Evolutionary conservation across 2,329 filamentous ascomycete species (phyloP).

Genomic region (Cladobotryum mycophilum): DNA sequence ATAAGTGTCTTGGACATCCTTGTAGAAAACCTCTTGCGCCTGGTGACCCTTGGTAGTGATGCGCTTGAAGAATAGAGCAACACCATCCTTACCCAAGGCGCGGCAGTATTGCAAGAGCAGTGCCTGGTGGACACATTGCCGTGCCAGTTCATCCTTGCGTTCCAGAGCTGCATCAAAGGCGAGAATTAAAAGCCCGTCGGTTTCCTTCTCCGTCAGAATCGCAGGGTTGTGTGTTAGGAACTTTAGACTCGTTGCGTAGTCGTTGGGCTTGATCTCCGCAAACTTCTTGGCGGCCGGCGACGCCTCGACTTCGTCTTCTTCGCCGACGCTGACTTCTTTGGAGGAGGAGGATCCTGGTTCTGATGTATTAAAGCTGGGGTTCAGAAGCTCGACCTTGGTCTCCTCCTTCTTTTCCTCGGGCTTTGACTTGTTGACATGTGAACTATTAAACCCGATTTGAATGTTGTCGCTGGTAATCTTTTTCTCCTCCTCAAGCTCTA

Average conservation of each 20-base stretch:
- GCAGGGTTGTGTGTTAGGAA: slow-evolving; percentile 75
- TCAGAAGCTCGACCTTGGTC: slow-evolving; percentile 65
- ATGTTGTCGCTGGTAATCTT: slow-evolving; percentile 94
- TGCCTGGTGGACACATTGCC: slow-evolving; percentile 88
- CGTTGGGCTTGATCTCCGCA: slow-evolving; percentile 65
- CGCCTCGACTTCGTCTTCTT: slow-evolving; percentile 69
- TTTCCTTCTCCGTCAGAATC: slow-evolving; percentile 77
- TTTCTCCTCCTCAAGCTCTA: slow-evolving; percentile 76
- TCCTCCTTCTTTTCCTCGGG: slow-evolving; percentile 41
- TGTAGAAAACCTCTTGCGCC: slow-evolving; percentile 82
- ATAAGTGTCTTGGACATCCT: slow-evolving; percentile 89
- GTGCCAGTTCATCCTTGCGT: slow-evolving; percentile 66
- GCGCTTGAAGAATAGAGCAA: slow-evolving; percentile 90
- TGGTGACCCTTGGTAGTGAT: slow-evolving; percentile 87
- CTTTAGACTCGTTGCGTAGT: slow-evolving; percentile 66
- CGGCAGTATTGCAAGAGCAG: slow-evolving; percentile 92
- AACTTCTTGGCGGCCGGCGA: slow-evolving; percentile 76
- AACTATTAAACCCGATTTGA: slow-evolving; percentile 85
- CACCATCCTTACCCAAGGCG: slow-evolving; percentile 79
- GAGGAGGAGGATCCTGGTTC: slow-evolving; percentile 2
- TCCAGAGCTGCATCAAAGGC: slow-evolving; percentile 86
- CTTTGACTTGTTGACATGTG: slow-evolving; percentile 63
- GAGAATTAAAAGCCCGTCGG: slow-evolving; percentile 82
- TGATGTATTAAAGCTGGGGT: slow-evolving; percentile 47
- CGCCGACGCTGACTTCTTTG: slow-evolving; percentile 39